phyloP scores from a whole-genome alignment of 176 grass and related monocot species.

The Carex cristatella region DNA sequence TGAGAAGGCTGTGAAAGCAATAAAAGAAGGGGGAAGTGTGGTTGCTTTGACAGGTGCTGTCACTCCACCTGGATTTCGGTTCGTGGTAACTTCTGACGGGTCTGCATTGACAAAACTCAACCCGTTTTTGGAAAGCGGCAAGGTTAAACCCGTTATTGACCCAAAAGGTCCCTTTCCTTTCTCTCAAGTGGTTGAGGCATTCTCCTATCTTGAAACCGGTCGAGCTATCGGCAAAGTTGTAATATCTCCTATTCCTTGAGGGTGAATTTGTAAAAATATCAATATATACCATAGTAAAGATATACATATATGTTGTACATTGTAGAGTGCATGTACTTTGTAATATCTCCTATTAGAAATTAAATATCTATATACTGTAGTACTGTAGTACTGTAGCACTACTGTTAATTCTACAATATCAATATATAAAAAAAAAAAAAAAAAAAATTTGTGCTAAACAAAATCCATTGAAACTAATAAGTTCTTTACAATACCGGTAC shows the following conservation, averaged over 20 bases:
- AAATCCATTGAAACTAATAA: neutral
- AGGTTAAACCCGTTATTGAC: constrained; percentile 72
- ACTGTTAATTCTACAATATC: no score
- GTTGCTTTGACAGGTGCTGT: constrained; percentile 65
- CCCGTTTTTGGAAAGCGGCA: constrained; percentile 70
- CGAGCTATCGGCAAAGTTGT: constrained; percentile 75
- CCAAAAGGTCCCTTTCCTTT: constrained; percentile 54
- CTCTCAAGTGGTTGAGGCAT: constrained; percentile 63
- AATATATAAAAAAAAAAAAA: no score
- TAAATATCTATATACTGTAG: no score
- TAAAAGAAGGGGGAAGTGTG: constrained; percentile 74
- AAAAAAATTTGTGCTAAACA: neutral
- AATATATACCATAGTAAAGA: neutral
- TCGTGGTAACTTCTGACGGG: constrained; percentile 75
- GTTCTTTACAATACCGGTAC: no score
- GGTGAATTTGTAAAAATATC: neutral
- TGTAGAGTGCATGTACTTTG: neutral
- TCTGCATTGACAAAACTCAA: constrained; percentile 58
- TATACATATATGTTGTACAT: neutral
- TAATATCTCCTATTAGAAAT: neutral
- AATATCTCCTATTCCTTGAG: constrained; percentile 62
- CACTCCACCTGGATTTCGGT: constrained; percentile 65
- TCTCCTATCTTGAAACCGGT: constrained; percentile 83
- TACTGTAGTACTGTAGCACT: no score
- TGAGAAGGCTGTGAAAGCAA: constrained; percentile 58